A percentile compares a stretch with the other conserved stretches of the same genome.
Evolutionary conservation across 495 filamentous ascomycete species (phyloP).

Genomic region (Penicillium cataractarum): DNA sequence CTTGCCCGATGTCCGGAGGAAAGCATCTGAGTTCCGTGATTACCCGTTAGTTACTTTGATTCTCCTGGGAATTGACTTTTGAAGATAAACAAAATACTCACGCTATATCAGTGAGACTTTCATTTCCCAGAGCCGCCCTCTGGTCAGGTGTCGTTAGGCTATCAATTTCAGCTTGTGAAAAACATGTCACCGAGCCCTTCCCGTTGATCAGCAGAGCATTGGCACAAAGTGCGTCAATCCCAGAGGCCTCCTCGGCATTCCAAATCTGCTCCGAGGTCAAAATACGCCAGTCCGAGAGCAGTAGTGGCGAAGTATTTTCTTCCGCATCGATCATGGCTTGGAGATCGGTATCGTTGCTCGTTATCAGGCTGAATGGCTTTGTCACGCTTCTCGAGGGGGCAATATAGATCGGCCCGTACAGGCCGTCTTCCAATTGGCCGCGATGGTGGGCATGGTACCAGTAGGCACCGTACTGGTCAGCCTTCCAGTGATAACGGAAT

Average conservation of each 20-base stretch:
- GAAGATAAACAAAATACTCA: conserved; percentile 19
- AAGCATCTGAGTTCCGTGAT: conserved; percentile 25
- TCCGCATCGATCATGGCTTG: conserved; percentile 51
- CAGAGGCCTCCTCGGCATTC: conserved; percentile 39
- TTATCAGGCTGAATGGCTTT: conserved; percentile 52
- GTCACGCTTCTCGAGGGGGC: conserved; percentile 29
- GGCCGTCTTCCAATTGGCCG: conserved; percentile 58
- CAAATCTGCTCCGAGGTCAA: conserved; percentile 52
- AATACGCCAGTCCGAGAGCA: conserved; percentile 60
- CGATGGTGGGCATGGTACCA: conserved; percentile 57
- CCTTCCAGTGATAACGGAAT: conserved; percentile 55
- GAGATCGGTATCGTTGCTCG: conserved; percentile 39
- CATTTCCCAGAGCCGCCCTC: conserved; percentile 29
- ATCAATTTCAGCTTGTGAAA: conserved; percentile 40
- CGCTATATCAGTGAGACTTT: conserved; percentile 53
- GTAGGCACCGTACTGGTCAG: conserved; percentile 34
- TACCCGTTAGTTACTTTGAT: background rate
- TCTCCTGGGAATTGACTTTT: background rate
- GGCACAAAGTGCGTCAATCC: conserved; percentile 46
- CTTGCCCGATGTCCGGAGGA: conserved; percentile 25
- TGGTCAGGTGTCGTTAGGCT: conserved; percentile 34
- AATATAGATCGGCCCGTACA: conserved; percentile 58
- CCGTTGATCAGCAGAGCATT: conserved; percentile 61
- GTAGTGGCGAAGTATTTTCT: conserved; percentile 42
- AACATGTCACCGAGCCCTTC: conserved; percentile 54